A percentile compares a stretch with the other conserved stretches of the same genome.
These are phyloP conservation scores for Sphaerostilbella broomeana DNA, from an alignment of 2,329 filamentous ascomycete species.

Conservation along the genomic window DNA sequence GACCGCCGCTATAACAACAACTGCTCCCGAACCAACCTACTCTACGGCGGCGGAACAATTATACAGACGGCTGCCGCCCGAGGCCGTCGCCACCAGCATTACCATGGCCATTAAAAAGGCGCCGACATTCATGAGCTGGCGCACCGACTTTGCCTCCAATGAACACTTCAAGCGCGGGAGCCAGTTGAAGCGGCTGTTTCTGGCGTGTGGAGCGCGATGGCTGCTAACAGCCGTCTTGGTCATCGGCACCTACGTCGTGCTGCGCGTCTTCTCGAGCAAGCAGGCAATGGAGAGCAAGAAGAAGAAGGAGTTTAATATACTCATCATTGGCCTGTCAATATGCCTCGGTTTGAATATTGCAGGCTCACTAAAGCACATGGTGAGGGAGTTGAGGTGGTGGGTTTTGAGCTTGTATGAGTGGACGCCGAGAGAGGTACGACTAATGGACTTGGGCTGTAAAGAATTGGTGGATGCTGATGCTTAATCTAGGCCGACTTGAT, in stretches of 20 bases:
- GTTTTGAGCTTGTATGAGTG: slow-evolving; percentile 33
- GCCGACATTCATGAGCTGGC: slow-evolving; percentile 7
- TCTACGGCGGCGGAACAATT: too few species aligned
- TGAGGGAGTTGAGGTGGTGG: slow-evolving; percentile 40
- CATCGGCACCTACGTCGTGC: slow-evolving; percentile 23
- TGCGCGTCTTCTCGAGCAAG: slow-evolving; percentile 22
- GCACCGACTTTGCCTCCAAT: slow-evolving; percentile 16
- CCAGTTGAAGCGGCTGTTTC: slow-evolving; percentile 18
- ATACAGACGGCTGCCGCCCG: too few species aligned
- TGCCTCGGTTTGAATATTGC: slow-evolving; percentile 36
- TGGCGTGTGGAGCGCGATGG: slow-evolving; percentile 20
- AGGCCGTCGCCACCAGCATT: too few species aligned
- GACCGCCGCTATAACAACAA: too few species aligned
- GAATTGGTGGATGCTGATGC: not conserved
- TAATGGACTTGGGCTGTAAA: not conserved
- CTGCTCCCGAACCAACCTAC: too few species aligned
- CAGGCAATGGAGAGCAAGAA: slow-evolving; percentile 25
- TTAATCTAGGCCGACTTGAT: slow-evolving; percentile 16
- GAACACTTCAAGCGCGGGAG: slow-evolving; percentile 16
- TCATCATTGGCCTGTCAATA: slow-evolving; percentile 39
- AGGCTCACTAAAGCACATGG: slow-evolving; percentile 37
- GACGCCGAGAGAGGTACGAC: slow-evolving; percentile 33
- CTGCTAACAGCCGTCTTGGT: slow-evolving; percentile 24
- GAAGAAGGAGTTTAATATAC: slow-evolving; percentile 37
- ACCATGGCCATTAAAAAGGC: slow-evolving; percentile 4